These are phyloP conservation scores for Seiridium cupressi DNA, from an alignment of 2,329 filamentous ascomycete genomes.

Conservation along the genomic window DNA sequence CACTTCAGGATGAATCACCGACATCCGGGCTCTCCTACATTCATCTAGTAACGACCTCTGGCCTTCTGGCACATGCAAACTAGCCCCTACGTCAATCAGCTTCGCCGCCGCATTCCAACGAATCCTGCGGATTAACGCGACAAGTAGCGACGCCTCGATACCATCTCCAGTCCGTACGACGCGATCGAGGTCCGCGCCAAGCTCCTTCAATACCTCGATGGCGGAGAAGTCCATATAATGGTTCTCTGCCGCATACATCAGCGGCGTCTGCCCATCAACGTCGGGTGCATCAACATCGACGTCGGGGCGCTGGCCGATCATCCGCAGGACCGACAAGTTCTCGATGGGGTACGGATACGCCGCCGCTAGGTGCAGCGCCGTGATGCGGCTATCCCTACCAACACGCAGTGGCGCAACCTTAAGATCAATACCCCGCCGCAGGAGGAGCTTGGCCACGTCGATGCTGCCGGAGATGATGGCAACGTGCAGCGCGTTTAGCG, in stretches of 20 bases:
- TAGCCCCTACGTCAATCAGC: neutral
- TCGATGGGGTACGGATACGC: neutral
- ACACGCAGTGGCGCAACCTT: neutral
- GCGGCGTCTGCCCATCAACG: neutral
- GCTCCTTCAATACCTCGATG: neutral
- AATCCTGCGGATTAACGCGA: neutral
- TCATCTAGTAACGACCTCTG: neutral
- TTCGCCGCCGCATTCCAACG: neutral
- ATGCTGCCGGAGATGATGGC: neutral
- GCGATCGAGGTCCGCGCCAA: neutral
- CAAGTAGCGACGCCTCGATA: neutral
- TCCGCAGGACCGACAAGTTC: neutral
- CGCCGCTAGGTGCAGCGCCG: constrained; percentile 1
- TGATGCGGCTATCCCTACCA: neutral
- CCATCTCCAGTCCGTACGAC: neutral
- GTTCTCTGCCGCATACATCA: constrained; percentile 3
- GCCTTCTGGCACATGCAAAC: neutral
- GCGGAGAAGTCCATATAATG: neutral
- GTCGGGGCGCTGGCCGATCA: neutral
- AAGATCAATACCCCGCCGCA: neutral
- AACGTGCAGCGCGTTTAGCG: neutral
- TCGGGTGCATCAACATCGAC: constrained; percentile 3
- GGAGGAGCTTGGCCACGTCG: neutral
- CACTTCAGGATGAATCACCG: constrained; percentile 1
- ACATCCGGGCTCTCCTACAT: neutral